A percentile compares a stretch with the other conserved stretches of the same genome.
Conservation (phyloP, 768 basidiomycete species). For the Lyophyllum shimeji region DNA sequence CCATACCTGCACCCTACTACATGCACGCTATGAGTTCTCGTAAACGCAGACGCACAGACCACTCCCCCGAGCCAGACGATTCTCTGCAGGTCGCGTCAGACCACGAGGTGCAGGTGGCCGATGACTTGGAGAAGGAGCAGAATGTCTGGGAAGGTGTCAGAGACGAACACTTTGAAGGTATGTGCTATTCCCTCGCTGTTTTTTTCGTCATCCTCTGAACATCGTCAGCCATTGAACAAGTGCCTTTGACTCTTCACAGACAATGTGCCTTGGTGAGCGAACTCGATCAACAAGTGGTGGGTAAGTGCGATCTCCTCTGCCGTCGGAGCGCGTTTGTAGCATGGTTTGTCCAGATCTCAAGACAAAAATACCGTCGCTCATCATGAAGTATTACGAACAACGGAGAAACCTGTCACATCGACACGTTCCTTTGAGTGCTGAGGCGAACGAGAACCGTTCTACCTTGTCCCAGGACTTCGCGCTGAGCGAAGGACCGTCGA, state of each 20-base stretch:
- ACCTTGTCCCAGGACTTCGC: not conserved
- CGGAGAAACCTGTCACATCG: conserved; percentile 13
- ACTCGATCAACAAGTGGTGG: conserved; percentile 63
- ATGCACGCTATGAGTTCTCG: conserved; percentile 35
- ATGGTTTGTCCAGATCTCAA: conserved; percentile 34
- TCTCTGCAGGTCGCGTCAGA: conserved; percentile 12
- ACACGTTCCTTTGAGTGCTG: not conserved
- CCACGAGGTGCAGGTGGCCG: conserved; percentile 8
- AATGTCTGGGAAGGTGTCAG: conserved; percentile 74
- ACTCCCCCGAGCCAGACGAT: conserved; percentile 29
- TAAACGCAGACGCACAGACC: conserved; percentile 50
- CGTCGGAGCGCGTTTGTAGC: not conserved
- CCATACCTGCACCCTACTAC: not conserved
- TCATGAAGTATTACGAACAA: conserved; percentile 46
- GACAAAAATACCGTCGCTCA: conserved; percentile 38
- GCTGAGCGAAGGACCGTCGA: not conserved
- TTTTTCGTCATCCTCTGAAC: not conserved
- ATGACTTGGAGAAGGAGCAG: conserved; percentile 48
- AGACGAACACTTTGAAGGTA: conserved; percentile 81
- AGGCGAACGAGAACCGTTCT: conserved; percentile 1
- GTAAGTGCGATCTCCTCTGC: conserved; percentile 34
- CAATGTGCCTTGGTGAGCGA: conserved; percentile 71
- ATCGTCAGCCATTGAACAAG: conserved; percentile 66
- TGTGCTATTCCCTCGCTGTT: conserved; percentile 13
- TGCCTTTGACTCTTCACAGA: conserved; percentile 73